A percentile compares a stretch with the other conserved stretches of the same genome.
Conservation (phyloP, 2,329 filamentous ascomycete genomes). For the Emergomyces orientalis region DNA sequence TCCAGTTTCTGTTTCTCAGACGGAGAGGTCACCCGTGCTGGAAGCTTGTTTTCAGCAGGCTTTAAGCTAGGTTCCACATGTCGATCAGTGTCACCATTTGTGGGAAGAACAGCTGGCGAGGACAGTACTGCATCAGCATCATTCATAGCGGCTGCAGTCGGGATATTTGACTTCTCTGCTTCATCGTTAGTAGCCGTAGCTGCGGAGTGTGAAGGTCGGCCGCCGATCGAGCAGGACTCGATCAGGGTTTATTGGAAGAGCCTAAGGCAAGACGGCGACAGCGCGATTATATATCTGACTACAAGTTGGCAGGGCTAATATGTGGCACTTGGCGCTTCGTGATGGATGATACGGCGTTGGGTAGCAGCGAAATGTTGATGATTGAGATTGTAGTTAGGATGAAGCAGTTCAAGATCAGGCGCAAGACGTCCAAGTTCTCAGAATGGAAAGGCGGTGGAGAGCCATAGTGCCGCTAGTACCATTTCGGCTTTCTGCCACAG, state of each 20-base stretch:
- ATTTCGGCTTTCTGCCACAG: not conserved
- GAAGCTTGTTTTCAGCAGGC: not conserved
- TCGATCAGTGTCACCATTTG: slow-evolving; percentile 3
- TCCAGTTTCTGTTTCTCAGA: slow-evolving; percentile 4
- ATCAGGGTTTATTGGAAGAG: slow-evolving; percentile 20
- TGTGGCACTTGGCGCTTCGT: not conserved
- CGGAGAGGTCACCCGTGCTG: not conserved
- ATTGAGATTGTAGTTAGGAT: slow-evolving; percentile 18
- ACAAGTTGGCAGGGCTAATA: not conserved
- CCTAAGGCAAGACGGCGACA: slow-evolving; percentile 12
- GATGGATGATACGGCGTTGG: slow-evolving; percentile 1
- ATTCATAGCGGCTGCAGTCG: slow-evolving; percentile 40
- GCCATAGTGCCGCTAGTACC: not conserved
- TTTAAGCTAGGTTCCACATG: slow-evolving; percentile 4
- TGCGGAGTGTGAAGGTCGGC: slow-evolving; percentile 21
- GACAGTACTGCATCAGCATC: slow-evolving; percentile 36
- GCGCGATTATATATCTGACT: not conserved
- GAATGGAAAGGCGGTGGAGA: slow-evolving; percentile 1
- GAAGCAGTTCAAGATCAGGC: not conserved
- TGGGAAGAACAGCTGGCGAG: slow-evolving; percentile 29
- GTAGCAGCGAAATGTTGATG: not conserved
- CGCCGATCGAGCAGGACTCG: slow-evolving; percentile 3
- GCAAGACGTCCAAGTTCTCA: slow-evolving; percentile 5
- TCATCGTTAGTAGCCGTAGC: slow-evolving; percentile 38
- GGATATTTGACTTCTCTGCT: slow-evolving; percentile 31